A percentile compares a stretch with the other conserved stretches of the same genome.
Conservation (phyloP, 805 yeast genomes). For the Hanseniaspora thailandica region DNA sequence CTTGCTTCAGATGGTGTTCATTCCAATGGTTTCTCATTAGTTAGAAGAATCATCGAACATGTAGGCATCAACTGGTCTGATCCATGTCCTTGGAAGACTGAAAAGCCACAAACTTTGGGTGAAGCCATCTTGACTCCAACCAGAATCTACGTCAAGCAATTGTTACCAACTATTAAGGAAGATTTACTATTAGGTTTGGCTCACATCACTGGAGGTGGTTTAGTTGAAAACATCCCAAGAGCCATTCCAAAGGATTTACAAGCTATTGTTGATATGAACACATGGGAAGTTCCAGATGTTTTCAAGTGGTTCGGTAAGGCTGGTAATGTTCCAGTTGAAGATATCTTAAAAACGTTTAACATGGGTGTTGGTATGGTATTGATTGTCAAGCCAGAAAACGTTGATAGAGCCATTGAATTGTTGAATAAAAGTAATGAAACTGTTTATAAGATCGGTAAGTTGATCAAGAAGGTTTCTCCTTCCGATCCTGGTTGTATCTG, state of each 20-base stretch:
- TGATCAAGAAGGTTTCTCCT: slow-evolving; percentile 37
- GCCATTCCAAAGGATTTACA: slow-evolving; percentile 71
- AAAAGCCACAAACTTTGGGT: slow-evolving; percentile 54
- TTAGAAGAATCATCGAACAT: slow-evolving; percentile 79
- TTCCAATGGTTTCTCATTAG: slow-evolving; percentile 91
- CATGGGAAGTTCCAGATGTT: slow-evolving; percentile 78
- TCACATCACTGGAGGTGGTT: slow-evolving; percentile 97
- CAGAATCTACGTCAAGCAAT: slow-evolving; percentile 83
- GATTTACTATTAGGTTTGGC: slow-evolving; percentile 75
- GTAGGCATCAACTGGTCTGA: slow-evolving; percentile 60
- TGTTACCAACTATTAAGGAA: slow-evolving; percentile 60
- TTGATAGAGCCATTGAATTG: slow-evolving; percentile 39
- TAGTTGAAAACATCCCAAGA: slow-evolving; percentile 91
- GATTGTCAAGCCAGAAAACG: slow-evolving; percentile 63
- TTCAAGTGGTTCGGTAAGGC: slow-evolving; percentile 89
- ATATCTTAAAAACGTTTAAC: slow-evolving; percentile 82
- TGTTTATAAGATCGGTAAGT: slow-evolving; percentile 57
- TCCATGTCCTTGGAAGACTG: slow-evolving; percentile 71
- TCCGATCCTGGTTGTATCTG: slow-evolving; percentile 49
- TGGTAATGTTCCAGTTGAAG: slow-evolving; percentile 79
- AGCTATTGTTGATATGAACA: slow-evolving; percentile 65
- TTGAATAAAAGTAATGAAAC: slow-evolving; percentile 60
- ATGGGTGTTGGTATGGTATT: slow-evolving; percentile 95
- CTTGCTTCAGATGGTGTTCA: slow-evolving; percentile 86
- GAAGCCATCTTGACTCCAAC: slow-evolving; percentile 83